Evolutionary conservation across 2,329 filamentous ascomycete species (phyloP).

Genomic region (Acrodontium crateriforme): DNA sequence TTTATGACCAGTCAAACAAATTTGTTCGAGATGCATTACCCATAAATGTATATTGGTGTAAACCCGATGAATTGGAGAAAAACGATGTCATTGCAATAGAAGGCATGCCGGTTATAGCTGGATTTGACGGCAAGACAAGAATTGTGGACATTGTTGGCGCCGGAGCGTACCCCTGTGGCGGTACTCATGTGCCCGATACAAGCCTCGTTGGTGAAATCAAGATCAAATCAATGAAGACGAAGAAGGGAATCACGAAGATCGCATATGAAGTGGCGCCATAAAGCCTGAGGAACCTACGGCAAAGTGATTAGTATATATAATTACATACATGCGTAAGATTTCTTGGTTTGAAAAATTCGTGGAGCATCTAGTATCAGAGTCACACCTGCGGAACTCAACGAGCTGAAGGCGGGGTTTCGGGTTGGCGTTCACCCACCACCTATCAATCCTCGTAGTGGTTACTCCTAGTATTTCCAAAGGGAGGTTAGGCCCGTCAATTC

Average conservation of each 20-base stretch:
- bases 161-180: slow-evolving; percentile 61
- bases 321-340: no score
- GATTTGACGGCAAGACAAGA: slow-evolving; percentile 40
- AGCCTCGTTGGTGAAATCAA: slow-evolving; percentile 44
- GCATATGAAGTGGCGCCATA: no score
- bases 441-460: no score
- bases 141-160: slow-evolving; percentile 56
- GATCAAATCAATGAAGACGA: slow-evolving; percentile 53
- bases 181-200: slow-evolving; percentile 55
- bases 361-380: no score
- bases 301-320: no score
- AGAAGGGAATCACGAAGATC: slow-evolving; percentile 51
- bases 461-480: no score
- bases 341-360: no score
- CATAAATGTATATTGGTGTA: slow-evolving; percentile 54
- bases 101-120: slow-evolving; percentile 27
- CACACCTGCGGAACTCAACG: no score
- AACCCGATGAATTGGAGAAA: slow-evolving; percentile 45
- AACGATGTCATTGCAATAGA: slow-evolving; percentile 35
- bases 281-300: no score
- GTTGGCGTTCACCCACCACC: no score
- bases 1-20: slow-evolving; percentile 48
- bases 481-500: no score
- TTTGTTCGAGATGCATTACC: slow-evolving; percentile 42
- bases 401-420: no score